phyloP scores from a whole-genome alignment of 2,329 filamentous ascomycete genomes.

The Aspergillus sp. region DNA sequence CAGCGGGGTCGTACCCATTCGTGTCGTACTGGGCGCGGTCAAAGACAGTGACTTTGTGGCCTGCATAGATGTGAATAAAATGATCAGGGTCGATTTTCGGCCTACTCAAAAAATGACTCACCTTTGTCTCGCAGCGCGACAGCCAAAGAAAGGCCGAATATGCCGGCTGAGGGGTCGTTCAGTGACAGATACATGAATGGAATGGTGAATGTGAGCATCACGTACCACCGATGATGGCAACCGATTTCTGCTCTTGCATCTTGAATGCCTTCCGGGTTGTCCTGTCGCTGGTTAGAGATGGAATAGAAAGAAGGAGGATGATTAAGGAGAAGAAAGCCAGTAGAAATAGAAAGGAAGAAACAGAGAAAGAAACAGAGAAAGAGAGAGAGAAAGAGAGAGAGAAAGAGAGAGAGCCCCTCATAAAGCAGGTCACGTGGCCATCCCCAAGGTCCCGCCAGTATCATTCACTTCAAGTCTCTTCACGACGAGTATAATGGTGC shows the following conservation, averaged over 20 bases:
- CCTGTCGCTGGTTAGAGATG: too few species aligned
- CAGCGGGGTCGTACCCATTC: neutral
- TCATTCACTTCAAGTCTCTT: too few species aligned
- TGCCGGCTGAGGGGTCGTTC: neutral
- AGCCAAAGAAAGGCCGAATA: neutral
- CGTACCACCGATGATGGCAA: neutral
- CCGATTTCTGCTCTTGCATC: neutral
- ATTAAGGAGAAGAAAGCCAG: too few species aligned
- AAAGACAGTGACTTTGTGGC: neutral
- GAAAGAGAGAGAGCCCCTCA: too few species aligned
- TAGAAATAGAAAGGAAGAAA: too few species aligned
- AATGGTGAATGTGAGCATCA: neutral
- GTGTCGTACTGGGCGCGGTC: neutral
- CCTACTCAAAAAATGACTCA: neutral
- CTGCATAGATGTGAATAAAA: neutral
- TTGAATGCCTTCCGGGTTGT: neutral
- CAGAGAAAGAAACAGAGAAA: too few species aligned
- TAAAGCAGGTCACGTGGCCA: too few species aligned
- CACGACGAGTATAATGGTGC: too few species aligned
- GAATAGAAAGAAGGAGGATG: too few species aligned
- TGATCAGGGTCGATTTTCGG: neutral
- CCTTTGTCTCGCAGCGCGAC: neutral
- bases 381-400: too few species aligned
- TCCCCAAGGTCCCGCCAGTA: too few species aligned
- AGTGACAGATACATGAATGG: neutral